A percentile compares a stretch with the other conserved stretches of the same genome.
These are phyloP conservation scores for Lactifluus rugatus DNA, from an alignment of 768 basidiomycete species.

Conservation along the genomic window DNA sequence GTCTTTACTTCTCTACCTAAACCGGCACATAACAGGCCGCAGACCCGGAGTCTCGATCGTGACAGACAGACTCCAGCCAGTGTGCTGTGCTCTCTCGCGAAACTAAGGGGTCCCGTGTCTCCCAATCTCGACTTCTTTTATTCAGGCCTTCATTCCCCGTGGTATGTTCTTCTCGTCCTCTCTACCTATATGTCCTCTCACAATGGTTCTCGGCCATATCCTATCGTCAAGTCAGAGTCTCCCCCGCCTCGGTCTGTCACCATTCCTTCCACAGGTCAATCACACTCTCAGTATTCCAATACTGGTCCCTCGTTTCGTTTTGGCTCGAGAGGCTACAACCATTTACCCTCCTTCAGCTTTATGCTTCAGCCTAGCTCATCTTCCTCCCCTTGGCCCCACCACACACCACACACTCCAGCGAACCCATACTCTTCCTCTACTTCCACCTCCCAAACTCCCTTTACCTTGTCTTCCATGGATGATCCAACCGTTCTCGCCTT, in stretches of 20 bases:
- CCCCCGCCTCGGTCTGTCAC: slow-evolving; percentile 9
- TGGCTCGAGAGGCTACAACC: slow-evolving; percentile 24
- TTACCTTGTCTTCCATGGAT: slow-evolving; percentile 8
- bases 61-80: neutral
- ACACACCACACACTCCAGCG: neutral
- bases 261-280: slow-evolving; percentile 1
- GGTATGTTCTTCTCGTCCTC: neutral
- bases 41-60: neutral
- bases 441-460: slow-evolving; percentile 5
- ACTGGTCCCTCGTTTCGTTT: slow-evolving; percentile 19
- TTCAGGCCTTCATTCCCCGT: neutral
- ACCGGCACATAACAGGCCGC: neutral
- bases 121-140: neutral
- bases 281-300: neutral
- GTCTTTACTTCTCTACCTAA: neutral
- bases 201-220: neutral
- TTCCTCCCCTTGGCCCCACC: slow-evolving; percentile 15
- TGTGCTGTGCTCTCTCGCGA: neutral
- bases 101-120: neutral
- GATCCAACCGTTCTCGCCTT: slow-evolving; percentile 33
- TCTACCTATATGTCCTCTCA: neutral
- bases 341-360: slow-evolving; percentile 17
- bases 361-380: slow-evolving; percentile 20
- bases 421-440: neutral
- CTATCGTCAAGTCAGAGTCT: slow-evolving; percentile 18